phyloP scores from a whole-genome alignment of 495 filamentous ascomycete genomes.

The Penicillium crystallinum region DNA sequence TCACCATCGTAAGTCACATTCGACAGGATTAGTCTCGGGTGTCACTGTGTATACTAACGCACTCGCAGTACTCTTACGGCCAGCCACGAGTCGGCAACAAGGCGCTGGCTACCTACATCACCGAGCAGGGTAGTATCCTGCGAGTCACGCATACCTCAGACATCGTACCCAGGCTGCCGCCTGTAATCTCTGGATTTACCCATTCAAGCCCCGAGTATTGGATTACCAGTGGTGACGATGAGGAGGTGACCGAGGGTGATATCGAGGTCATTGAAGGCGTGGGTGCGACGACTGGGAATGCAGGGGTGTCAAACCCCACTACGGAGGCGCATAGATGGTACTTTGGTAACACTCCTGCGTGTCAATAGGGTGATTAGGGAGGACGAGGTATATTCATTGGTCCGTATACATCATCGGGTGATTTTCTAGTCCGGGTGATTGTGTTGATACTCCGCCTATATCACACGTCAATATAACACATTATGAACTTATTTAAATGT shows the following conservation, averaged over 20 bases:
- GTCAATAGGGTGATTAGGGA: conserved; percentile 5
- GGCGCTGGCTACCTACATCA: conserved; percentile 52
- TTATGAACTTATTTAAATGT: too few relatives aligned
- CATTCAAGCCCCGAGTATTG: conserved; percentile 69
- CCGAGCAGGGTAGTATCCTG: conserved; percentile 44
- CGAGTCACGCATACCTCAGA: conserved; percentile 66
- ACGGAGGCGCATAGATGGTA: conserved; percentile 20
- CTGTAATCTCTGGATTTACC: conserved; percentile 47
- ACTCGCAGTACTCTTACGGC: conserved; percentile 57
- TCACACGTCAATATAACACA: not conserved
- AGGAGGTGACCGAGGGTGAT: conserved; percentile 37
- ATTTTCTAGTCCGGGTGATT: too few relatives aligned
- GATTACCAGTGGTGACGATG: conserved; percentile 39
- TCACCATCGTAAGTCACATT: conserved; percentile 28
- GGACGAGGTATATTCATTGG: not conserved
- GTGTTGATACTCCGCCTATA: not conserved
- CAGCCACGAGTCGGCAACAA: conserved; percentile 61
- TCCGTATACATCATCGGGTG: not conserved
- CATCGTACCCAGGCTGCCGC: conserved; percentile 60
- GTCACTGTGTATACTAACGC: not conserved
- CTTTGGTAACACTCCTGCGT: conserved; percentile 18
- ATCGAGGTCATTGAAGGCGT: conserved; percentile 35
- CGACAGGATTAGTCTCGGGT: too few relatives aligned
- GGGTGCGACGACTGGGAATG: conserved; percentile 36
- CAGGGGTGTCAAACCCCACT: conserved; percentile 12